Evolutionary conservation across 23 red algal genomes (phyloP).

Genomic region (Gracilaria domingensis): DNA sequence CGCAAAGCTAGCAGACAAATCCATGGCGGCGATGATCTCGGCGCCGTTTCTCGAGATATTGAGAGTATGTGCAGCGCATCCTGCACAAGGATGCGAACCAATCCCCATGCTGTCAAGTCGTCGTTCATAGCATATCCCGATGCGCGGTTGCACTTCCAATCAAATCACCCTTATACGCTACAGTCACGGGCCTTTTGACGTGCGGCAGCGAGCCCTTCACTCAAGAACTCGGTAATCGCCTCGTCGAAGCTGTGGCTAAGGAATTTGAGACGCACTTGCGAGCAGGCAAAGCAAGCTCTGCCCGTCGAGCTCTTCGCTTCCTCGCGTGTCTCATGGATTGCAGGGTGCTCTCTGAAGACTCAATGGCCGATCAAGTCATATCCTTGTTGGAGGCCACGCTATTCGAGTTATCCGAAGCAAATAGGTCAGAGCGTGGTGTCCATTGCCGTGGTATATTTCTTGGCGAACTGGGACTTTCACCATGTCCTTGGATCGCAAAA

Average conservation of each 20-base stretch:
- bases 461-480: conserved; percentile 66
- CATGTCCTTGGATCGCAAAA: conserved; percentile 57
- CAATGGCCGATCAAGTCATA: conserved; percentile 56
- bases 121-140: conserved; percentile 44
- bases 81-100: conserved; percentile 29
- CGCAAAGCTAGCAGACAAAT: conserved; percentile 26
- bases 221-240: conserved; percentile 42
- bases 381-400: conserved; percentile 61
- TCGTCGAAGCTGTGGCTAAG: conserved; percentile 37
- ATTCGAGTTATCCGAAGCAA: conserved; percentile 54
- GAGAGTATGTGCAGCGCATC: conserved; percentile 34
- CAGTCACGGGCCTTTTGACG: conserved; percentile 65
- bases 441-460: conserved; percentile 76
- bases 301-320: conserved; percentile 84
- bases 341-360: conserved; percentile 44
- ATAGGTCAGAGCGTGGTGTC: conserved; percentile 65
- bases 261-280: conserved; percentile 48
- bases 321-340: conserved; percentile 73
- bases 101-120: conserved; percentile 26
- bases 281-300: conserved; percentile 52
- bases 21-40: conserved; percentile 14
- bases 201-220: conserved; percentile 37
- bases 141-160: conserved; percentile 66
- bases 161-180: conserved; percentile 73
- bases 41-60: conserved; percentile 16